Evolutionary conservation across 2,329 filamentous ascomycete genomes (phyloP), one percentile per base, ranked within the genome.

Genomic region (Fusarium pseudocircinatum): DNA sequence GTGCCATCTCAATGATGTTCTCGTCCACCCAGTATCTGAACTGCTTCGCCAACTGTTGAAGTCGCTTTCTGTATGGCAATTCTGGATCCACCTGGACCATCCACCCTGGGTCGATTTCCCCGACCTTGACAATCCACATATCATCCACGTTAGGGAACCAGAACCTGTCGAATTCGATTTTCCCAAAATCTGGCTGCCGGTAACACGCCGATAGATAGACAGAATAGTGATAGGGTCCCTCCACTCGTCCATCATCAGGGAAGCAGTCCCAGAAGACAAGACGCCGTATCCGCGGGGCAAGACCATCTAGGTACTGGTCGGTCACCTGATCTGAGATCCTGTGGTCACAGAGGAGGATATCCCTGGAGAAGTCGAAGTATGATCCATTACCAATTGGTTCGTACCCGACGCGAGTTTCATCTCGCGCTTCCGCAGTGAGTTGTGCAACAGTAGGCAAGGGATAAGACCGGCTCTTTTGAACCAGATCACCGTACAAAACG

Each of bases 241-340:
- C 80, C 28, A 83, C 79, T 43, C 78, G 77, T 9, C 78, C 79
- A 47, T 83, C 82, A 63, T 83, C 82, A 3, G 81, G 82, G 62
- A 82, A 81, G 67, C 82, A 83, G 69, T 83, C 82, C 82, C 82
- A 83, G 52, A 82, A 83, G 16, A 80, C 82, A 37, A 83, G 72
- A 44, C 80, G 78, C 65, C 79, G 78, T 61, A 83, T 77, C 32
- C 76, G 76, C 24, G 79, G 78, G 3, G 81, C 81, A 37, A 83
- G 72, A 20, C 77, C 70, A 49, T 83, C 81, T 28, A 83, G 74
- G 24, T 78, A 78, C 44, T 78, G 72, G 40, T 81, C 78, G 43
- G 77, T 72, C 32, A 72, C 77, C 60, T 80, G 76, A 37, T 83
- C 81, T 24, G 79, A 77, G 57, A 83, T 81, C 63, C 75, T 80